Percentiles rank a stretch among this genome's conserved stretches.
These are phyloP conservation scores for Pezicula neosporulosa DNA, from an alignment of 2,329 filamentous ascomycete genomes.

Conservation along the genomic window DNA sequence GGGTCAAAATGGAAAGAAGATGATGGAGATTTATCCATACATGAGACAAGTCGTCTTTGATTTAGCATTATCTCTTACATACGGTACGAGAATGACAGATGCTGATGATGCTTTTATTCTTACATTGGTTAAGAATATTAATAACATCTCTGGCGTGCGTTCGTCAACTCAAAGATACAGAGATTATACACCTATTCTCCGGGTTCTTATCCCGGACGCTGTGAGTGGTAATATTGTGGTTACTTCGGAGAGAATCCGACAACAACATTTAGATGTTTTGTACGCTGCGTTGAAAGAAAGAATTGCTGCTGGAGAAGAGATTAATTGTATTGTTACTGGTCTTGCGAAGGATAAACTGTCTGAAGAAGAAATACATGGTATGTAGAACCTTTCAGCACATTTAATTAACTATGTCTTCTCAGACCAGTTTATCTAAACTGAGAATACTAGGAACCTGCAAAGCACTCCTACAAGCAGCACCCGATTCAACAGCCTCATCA, in stretches of 20 bases:
- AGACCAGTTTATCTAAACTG: no score
- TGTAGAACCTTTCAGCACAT: no score
- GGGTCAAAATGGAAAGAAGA: constrained; percentile 10
- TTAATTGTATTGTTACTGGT: constrained; percentile 5
- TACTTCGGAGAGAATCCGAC: constrained; percentile 6
- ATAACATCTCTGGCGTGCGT: constrained; percentile 16
- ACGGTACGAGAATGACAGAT: constrained; percentile 17
- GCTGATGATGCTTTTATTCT: constrained; percentile 19
- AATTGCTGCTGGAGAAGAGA: constrained; percentile 5
- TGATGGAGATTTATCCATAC: constrained; percentile 17
- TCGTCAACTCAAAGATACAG: constrained; percentile 18
- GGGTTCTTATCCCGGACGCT: constrained; percentile 5
- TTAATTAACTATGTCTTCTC: no score
- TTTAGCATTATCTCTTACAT: constrained; percentile 18
- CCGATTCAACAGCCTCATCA: constrained; percentile 19
- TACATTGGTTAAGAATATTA: constrained; percentile 16
- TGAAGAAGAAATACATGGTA: constrained; percentile 18
- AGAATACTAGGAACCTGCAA: no score
- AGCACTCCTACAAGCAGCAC: constrained; percentile 21
- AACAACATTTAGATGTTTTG: constrained; percentile 6
- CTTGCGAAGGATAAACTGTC: constrained; percentile 15
- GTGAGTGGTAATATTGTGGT: neutral
- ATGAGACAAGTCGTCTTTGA: constrained; percentile 19
- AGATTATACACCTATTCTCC: constrained; percentile 16
- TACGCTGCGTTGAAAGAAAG: constrained; percentile 4